Percentiles rank a stretch among this genome's conserved stretches.
These are phyloP conservation scores for Hypoxylon sp. DNA, from an alignment of 2,329 filamentous ascomycete species.

Conservation along the genomic window DNA sequence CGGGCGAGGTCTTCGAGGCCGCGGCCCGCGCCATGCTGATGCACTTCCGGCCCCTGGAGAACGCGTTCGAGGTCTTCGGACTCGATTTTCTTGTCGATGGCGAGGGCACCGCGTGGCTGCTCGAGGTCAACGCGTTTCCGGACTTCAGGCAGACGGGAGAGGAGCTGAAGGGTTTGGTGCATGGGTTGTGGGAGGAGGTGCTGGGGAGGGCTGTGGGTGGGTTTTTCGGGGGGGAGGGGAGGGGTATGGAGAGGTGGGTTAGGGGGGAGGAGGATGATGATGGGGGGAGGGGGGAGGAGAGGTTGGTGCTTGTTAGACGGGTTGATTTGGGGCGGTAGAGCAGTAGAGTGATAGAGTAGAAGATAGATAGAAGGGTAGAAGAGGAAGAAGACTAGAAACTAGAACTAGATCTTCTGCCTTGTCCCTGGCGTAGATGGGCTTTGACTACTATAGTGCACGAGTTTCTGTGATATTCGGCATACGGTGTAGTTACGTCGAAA, in stretches of 20 bases:
- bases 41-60: conserved; percentile 91
- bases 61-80: conserved; percentile 93
- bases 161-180: conserved; percentile 79
- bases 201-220: conserved; percentile 75
- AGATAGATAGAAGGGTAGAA: too few species aligned
- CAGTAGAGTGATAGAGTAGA: neutral
- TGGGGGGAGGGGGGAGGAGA: conserved; percentile 53
- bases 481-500: neutral
- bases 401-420: neutral
- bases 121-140: conserved; percentile 96
- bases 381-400: conserved; percentile 24
- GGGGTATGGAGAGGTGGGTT: conserved; percentile 48
- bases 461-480: neutral
- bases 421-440: neutral
- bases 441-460: too few species aligned
- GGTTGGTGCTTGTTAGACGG: conserved; percentile 68
- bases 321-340: conserved; percentile 65
- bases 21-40: conserved; percentile 86
- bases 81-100: conserved; percentile 89
- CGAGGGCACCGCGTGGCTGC: conserved; percentile 75
- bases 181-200: conserved; percentile 82
- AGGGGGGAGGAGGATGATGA: conserved; percentile 42
- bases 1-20: conserved; percentile 86
- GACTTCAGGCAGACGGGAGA: conserved; percentile 94
- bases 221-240: conserved; percentile 71